Conservation (phyloP, 768 basidiomycete species). For the Amanita polypyramis region DNA sequence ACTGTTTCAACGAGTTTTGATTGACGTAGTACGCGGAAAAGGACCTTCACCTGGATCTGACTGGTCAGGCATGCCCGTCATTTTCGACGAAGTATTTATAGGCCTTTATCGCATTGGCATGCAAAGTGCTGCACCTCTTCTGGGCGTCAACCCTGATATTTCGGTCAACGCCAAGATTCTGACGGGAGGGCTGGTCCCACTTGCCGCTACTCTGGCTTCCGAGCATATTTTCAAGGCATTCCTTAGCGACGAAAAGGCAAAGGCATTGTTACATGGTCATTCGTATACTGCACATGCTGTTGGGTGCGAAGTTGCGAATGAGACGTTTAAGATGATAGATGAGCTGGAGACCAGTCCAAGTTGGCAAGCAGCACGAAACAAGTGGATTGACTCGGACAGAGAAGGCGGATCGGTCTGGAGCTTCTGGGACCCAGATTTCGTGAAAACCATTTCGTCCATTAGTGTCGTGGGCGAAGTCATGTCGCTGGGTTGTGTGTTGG, state of each 20-base stretch:
- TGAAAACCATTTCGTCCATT: slow-evolving; percentile 47
- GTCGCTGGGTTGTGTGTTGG: slow-evolving; percentile 80
- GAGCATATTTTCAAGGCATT: slow-evolving; percentile 77
- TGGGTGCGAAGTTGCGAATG: slow-evolving; percentile 86
- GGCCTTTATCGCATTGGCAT: slow-evolving; percentile 85
- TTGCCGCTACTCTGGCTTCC: slow-evolving; percentile 77
- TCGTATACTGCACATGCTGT: slow-evolving; percentile 93
- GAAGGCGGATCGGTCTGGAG: slow-evolving; percentile 51
- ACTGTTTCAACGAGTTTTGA: slow-evolving; percentile 81
- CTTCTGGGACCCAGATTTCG: slow-evolving; percentile 75
- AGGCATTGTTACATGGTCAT: slow-evolving; percentile 89
- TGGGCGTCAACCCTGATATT: slow-evolving; percentile 77
- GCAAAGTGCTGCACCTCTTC: slow-evolving; percentile 48
- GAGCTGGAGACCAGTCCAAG: slow-evolving; percentile 32
- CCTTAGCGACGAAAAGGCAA: slow-evolving; percentile 60
- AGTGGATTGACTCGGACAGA: slow-evolving; percentile 38
- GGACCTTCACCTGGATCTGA: slow-evolving; percentile 12
- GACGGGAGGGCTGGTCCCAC: slow-evolving; percentile 85
- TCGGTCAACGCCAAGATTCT: slow-evolving; percentile 89
- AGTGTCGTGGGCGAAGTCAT: slow-evolving; percentile 62
- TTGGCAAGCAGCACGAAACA: slow-evolving; percentile 49
- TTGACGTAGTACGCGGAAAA: slow-evolving; percentile 64
- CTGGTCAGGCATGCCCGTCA: slow-evolving; percentile 74
- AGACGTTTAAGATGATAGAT: slow-evolving; percentile 61
- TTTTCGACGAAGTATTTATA: slow-evolving; percentile 94